Base-by-base conservation (phyloP, 228 moss, liverwort and hornwort genomes). In the Sphagnum magellanicum region DNA sequence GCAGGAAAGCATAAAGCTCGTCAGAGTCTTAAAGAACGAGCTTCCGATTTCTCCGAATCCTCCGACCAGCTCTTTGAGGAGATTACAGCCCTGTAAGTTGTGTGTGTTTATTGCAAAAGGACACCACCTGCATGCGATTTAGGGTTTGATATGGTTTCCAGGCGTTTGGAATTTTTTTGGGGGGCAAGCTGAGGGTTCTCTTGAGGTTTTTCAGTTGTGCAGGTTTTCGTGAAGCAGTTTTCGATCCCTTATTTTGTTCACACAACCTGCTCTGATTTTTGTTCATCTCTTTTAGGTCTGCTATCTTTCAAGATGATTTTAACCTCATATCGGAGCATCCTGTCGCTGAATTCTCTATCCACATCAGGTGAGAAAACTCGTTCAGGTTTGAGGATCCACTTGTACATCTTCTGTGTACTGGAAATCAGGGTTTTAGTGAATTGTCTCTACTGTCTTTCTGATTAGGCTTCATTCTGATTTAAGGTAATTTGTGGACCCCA, bases 251-350 rank as follows among this genome's bases (percentile, higher is more conserved):
- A 50, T 4, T 60, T 60, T 1, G 12, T 60, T 12, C 15, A 15
- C 15, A 12, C 13, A 11, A 15, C 15, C 12, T 12, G 12, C 15
- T 60, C 48, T 16, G 16, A 16, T 63, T 63, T 8, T 63, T 8
- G 9, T 10, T 61, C 8, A 3, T 67, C n/a, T 71, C 72, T 53
- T 77, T 69, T 80, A 90, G 90, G 65, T 78, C 83, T 68, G 77
- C 91, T 52, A 93, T 89, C 50, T 93, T 91, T 50, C 85, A 84
- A 75, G 91, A 91, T 71, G 93, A 93, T 68, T 93, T 89, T 16
- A 77, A 76, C 10, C 79, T 89, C 60, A 70, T 89, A 48, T 91
- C 89, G 50, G 87, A 91, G 74, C 81, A 85, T 50, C 85, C 85
- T 64, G 72, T 81, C n/a, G 83, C 78, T 48, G 85, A 93, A 76